phyloP scores from a whole-genome alignment of 805 yeast genomes.

The Metschnikowia lochheadii region DNA sequence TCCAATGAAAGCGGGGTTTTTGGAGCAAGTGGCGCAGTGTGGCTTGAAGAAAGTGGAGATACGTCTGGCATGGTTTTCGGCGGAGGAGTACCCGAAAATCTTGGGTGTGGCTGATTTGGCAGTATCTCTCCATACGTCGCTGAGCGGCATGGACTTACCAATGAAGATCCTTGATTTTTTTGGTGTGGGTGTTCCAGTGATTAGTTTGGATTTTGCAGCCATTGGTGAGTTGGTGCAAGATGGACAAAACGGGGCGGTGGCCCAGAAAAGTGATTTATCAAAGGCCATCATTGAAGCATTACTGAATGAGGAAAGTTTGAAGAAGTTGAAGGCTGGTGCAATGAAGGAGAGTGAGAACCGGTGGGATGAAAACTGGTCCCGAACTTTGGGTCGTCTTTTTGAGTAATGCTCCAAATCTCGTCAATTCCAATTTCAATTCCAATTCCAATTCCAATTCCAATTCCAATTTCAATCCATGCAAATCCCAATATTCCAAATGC shows the following conservation, averaged over 20 bases:
- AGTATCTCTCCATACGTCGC: constrained; percentile 83
- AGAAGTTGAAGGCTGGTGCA: constrained; percentile 62
- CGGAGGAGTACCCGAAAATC: constrained; percentile 75
- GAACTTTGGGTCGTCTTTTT: constrained; percentile 36
- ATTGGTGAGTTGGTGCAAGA: constrained; percentile 71
- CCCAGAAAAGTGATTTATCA: constrained; percentile 20
- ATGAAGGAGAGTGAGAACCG: constrained; percentile 57
- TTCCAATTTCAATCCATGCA: too few relatives aligned
- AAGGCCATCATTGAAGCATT: constrained; percentile 24
- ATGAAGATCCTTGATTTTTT: constrained; percentile 96
- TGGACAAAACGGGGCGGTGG: constrained; percentile 61
- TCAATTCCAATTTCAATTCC: too few relatives aligned
- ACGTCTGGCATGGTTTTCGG: constrained; percentile 68
- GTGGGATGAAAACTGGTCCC: constrained; percentile 77
- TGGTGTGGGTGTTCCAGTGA: constrained; percentile 92
- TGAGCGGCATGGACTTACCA: constrained; percentile 92
- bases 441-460: too few relatives aligned
- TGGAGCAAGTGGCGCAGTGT: constrained; percentile 41
- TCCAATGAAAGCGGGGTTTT: constrained; percentile 60
- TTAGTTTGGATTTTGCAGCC: constrained; percentile 73
- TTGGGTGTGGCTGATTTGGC: constrained; percentile 81
- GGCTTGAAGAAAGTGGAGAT: constrained; percentile 49
- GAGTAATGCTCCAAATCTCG: neutral
- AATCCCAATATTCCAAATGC: too few relatives aligned
- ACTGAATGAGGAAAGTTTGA: constrained; percentile 29